These are phyloP conservation scores for Trypanosomatidae sp. DNA, from an alignment of 208 protist species.

Conservation along the genomic window DNA sequence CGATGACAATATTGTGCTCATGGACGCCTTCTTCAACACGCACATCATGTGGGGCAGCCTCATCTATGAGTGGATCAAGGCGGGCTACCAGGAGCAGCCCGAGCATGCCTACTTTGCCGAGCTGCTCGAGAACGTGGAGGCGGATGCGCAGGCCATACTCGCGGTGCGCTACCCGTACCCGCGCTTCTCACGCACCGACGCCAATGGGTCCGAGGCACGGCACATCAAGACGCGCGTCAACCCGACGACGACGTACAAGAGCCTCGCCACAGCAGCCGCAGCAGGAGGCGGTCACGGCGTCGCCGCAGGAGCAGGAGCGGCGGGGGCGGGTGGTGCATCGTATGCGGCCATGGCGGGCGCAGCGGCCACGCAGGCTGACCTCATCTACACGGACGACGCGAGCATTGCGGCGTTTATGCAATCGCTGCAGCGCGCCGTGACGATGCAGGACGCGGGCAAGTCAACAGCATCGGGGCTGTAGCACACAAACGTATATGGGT, in stretches of 20 bases:
- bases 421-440: slow-evolving; percentile 59
- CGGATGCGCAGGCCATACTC: slow-evolving; percentile 40
- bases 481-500: no score
- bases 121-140: slow-evolving; percentile 52
- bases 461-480: no score
- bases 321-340: slow-evolving; percentile 2
- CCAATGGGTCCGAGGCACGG: slow-evolving; percentile 67
- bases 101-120: slow-evolving; percentile 67
- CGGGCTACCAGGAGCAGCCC: slow-evolving; percentile 84
- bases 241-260: slow-evolving; percentile 54
- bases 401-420: slow-evolving; percentile 69
- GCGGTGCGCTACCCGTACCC: slow-evolving; percentile 60
- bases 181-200: slow-evolving; percentile 78
- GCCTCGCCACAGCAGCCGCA: background rate
- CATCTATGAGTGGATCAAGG: slow-evolving; percentile 93
- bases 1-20: slow-evolving; percentile 93
- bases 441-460: no score
- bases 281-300: background rate
- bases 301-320: background rate
- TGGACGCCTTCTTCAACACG: slow-evolving; percentile 99
- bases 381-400: slow-evolving; percentile 79
- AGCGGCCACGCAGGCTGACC: slow-evolving; percentile 16
- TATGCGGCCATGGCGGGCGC: slow-evolving; percentile 1
- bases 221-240: slow-evolving; percentile 85
- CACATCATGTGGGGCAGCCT: slow-evolving; percentile 95